A percentile compares a stretch with the other conserved stretches of the same genome.
Evolutionary conservation across 2,329 filamentous ascomycete genomes (phyloP).

Genomic region (Dothideomycetes sp.): DNA sequence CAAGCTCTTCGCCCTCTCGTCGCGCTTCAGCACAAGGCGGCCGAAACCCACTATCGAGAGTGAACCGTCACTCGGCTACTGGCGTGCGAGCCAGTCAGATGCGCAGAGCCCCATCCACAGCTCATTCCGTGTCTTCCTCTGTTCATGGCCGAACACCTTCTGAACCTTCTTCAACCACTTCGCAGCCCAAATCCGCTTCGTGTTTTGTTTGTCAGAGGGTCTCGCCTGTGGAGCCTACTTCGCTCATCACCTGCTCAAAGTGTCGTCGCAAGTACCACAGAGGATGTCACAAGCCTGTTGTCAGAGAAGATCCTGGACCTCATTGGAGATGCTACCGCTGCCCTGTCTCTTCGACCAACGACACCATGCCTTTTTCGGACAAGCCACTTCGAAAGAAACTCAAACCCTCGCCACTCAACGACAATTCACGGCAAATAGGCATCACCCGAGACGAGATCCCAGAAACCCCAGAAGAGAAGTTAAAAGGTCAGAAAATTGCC

Average conservation of each 20-base stretch:
- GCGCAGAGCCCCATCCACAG: no score
- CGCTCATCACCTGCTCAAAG: slow-evolving; percentile 25
- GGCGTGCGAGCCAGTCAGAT: neutral
- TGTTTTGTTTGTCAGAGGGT: slow-evolving; percentile 27
- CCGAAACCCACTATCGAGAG: no score
- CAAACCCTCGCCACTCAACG: neutral
- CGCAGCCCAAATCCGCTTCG: slow-evolving; percentile 9
- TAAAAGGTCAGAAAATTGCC: neutral
- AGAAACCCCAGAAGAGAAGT: slow-evolving; percentile 4
- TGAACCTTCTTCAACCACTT: slow-evolving; percentile 15
- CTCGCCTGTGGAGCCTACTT: slow-evolving; percentile 20
- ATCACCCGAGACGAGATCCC: neutral
- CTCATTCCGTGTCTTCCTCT: no score
- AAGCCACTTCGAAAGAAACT: neutral
- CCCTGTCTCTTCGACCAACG: neutral
- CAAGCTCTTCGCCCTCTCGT: no score
- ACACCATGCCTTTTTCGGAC: neutral
- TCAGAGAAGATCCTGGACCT: neutral
- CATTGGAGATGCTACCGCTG: slow-evolving; percentile 5
- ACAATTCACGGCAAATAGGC: no score
- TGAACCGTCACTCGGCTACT: no score
- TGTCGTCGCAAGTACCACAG: slow-evolving; percentile 29
- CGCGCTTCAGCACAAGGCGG: no score
- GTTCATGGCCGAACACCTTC: slow-evolving; percentile 18
- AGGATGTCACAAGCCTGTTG: slow-evolving; percentile 25